These are phyloP conservation scores for Coemansia sp. DNA, from an alignment of 192 early-diverging fungal species.

Conservation along the genomic window DNA sequence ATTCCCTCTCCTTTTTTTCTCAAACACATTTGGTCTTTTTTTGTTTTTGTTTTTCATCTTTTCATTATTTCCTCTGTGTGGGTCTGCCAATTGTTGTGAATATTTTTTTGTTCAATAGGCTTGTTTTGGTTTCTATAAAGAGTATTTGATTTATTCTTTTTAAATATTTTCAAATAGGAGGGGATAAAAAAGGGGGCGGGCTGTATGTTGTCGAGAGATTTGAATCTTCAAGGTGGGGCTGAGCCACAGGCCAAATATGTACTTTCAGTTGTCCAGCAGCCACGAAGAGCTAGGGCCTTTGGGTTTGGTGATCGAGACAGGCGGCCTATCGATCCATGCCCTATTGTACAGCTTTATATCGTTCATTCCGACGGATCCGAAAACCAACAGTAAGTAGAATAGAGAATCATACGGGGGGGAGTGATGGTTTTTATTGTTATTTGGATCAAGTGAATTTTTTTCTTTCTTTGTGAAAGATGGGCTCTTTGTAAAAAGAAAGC, in stretches of 20 bases:
- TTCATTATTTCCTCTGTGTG: too few relatives aligned
- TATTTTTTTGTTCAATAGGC: too few relatives aligned
- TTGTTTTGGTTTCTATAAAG: too few relatives aligned
- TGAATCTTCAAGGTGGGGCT: neutral
- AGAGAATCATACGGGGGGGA: neutral
- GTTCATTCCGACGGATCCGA: conserved; percentile 25
- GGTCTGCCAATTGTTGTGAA: too few relatives aligned
- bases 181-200: neutral
- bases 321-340: conserved; percentile 44
- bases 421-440: neutral
- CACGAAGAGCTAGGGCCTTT: conserved; percentile 19
- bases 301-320: conserved; percentile 24
- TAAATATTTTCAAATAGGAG: neutral
- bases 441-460: neutral
- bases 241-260: conserved; percentile 3
- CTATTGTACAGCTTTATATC: conserved; percentile 29
- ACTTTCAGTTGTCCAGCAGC: conserved; percentile 45
- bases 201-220: neutral
- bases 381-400: conserved; percentile 35
- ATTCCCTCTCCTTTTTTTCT: too few relatives aligned
- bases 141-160: neutral
- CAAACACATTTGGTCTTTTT: too few relatives aligned
- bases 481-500: neutral
- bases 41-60: too few relatives aligned
- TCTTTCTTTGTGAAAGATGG: neutral